Evolutionary conservation across 2,329 filamentous ascomycete genomes (phyloP).

Genomic region (Chalaropsis ovoidea): DNA sequence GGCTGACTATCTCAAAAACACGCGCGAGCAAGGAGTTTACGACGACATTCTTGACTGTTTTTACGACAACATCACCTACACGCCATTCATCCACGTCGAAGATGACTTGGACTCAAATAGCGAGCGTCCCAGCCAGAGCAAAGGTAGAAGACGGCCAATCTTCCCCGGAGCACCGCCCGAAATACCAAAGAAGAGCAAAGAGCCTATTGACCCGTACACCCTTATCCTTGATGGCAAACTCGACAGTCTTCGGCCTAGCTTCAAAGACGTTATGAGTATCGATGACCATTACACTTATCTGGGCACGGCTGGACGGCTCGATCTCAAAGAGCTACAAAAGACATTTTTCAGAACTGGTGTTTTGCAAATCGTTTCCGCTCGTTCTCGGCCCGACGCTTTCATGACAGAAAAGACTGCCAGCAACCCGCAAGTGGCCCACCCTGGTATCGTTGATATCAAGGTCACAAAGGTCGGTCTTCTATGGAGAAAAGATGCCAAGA

Average conservation of each 20-base stretch:
- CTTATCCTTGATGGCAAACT: conserved; percentile 85
- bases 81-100: conserved; percentile 94
- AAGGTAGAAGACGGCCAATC: conserved; percentile 61
- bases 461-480: conserved; percentile 90
- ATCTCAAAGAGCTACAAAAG: conserved; percentile 71
- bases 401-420: conserved; percentile 76
- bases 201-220: conserved; percentile 90
- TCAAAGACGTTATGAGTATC: conserved; percentile 84
- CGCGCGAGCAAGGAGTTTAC: conserved; percentile 79
- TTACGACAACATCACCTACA: conserved; percentile 98
- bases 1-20: conserved; percentile 88
- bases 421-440: conserved; percentile 77
- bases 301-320: conserved; percentile 63
- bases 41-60: conserved; percentile 91
- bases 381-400: conserved; percentile 90
- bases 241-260: conserved; percentile 67
- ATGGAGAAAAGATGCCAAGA: conserved; percentile 90
- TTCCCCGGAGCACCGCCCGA: conserved; percentile 45
- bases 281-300: conserved; percentile 88
- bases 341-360: conserved; percentile 87
- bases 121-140: conserved; percentile 60
- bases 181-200: conserved; percentile 55
- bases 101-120: conserved; percentile 75
- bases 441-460: conserved; percentile 92
- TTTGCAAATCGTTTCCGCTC: conserved; percentile 85